These are phyloP conservation scores for Zhuliangozyma parablackwelliae DNA, from an alignment of 1,139 yeast genomes.

Conservation along the genomic window DNA sequence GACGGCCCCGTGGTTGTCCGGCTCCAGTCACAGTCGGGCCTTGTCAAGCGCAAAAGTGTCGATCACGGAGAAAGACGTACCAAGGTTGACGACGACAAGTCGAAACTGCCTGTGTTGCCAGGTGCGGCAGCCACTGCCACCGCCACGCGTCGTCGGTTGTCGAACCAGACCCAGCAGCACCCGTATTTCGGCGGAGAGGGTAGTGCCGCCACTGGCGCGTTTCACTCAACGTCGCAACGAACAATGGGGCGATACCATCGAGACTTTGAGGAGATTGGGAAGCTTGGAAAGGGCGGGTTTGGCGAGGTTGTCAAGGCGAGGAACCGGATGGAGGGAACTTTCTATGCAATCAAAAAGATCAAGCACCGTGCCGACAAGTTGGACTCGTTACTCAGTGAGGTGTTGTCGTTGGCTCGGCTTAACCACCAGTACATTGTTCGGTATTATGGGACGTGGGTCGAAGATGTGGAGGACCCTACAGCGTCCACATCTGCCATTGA, in stretches of 20 bases:
- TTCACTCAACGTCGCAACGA: constrained; percentile 3
- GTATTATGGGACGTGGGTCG: constrained; percentile 97
- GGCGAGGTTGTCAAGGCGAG: constrained; percentile 97
- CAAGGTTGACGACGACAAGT: too few species aligned
- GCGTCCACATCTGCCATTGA: constrained; percentile 6
- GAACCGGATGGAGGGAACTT: constrained; percentile 87
- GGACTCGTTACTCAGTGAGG: constrained; percentile 82
- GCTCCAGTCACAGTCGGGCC: neutral
- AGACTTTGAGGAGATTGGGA: constrained; percentile 92
- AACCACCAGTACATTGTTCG: constrained; percentile 95
- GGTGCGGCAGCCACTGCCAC: neutral
- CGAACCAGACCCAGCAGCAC: constrained; percentile 15
- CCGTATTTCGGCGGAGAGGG: constrained; percentile 4
- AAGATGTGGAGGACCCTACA: constrained; percentile 43
- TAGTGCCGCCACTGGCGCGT: neutral
- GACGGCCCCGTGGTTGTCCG: constrained; percentile 46
- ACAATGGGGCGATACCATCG: constrained; percentile 36
- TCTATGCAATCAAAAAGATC: constrained; percentile 90
- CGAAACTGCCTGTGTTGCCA: too few species aligned
- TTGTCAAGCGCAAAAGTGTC: too few species aligned
- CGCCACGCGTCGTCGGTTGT: constrained; percentile 13
- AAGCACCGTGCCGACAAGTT: constrained; percentile 77
- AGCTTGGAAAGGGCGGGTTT: constrained; percentile 92
- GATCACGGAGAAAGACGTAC: too few species aligned
- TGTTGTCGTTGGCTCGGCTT: constrained; percentile 81